Conservation (phyloP, 148 eudicot genomes). For the Vaccinium myrtillus region DNA sequence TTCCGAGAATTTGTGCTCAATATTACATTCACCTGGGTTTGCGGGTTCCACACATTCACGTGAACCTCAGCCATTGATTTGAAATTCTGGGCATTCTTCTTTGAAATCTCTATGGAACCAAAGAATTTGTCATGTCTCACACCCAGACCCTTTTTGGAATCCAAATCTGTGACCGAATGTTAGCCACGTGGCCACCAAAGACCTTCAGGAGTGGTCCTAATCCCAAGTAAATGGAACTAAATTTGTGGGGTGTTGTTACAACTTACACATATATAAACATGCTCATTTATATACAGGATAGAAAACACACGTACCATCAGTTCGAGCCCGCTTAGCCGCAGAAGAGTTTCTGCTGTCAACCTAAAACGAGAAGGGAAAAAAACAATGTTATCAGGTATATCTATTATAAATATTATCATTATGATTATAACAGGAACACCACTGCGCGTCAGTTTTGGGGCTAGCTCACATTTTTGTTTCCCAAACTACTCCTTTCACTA, state of each 20-base stretch:
- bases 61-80: background rate
- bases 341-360: slow-evolving; percentile 85
- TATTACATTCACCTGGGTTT: background rate
- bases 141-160: background rate
- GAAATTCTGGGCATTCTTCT: background rate
- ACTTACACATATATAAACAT: background rate
- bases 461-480: background rate
- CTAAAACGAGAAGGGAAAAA: slow-evolving; percentile 29
- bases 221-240: background rate
- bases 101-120: background rate
- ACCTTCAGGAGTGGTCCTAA: background rate
- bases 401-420: background rate
- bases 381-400: slow-evolving; percentile 6
- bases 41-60: background rate
- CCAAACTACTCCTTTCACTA: background rate
- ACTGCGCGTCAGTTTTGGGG: background rate
- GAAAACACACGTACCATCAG: slow-evolving; percentile 57
- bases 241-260: background rate
- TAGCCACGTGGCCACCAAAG: background rate
- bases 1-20: background rate
- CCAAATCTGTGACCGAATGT: background rate
- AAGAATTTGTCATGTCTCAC: background rate
- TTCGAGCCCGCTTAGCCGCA: slow-evolving; percentile 80
- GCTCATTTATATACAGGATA: background rate
- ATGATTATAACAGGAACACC: background rate